A percentile compares a stretch with the other conserved stretches of the same genome.
Evolutionary conservation across 2,329 filamentous ascomycete species (phyloP).

Genomic region (Zasmidium citrigriseum): DNA sequence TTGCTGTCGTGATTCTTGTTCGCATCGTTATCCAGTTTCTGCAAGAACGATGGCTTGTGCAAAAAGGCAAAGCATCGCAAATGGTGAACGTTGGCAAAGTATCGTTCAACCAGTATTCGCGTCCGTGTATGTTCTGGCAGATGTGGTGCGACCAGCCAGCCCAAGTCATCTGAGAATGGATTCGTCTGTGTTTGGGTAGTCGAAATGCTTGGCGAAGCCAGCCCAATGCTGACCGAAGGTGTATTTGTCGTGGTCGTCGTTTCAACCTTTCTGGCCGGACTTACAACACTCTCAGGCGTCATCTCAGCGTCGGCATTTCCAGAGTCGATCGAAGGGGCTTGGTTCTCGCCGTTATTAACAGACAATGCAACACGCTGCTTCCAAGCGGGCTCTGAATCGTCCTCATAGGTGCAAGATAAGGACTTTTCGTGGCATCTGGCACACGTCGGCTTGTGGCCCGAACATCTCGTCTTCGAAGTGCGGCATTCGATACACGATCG

Average conservation of each 20-base stretch:
- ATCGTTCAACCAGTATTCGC: conserved; percentile 23
- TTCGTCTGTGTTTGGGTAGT: conserved; percentile 3
- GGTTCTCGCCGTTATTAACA: conserved; percentile 5
- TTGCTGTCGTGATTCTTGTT: conserved; percentile 24
- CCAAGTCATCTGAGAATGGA: conserved; percentile 16
- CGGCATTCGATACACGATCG: conserved; percentile 24
- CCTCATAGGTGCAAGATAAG: conserved; percentile 23
- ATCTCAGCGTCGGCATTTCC: conserved; percentile 6
- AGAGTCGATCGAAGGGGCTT: conserved; percentile 12
- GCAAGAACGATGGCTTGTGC: conserved; percentile 27
- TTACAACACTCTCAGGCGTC: conserved; percentile 13
- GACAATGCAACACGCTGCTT: conserved; percentile 23
- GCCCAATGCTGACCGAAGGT: conserved; percentile 14
- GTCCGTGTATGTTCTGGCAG: conserved; percentile 23
- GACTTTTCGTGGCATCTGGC: conserved; percentile 23
- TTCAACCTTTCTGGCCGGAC: conserved; percentile 16
- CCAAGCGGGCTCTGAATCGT: conserved; percentile 27
- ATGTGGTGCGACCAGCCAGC: conserved; percentile 17
- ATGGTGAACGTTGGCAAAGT: conserved; percentile 28
- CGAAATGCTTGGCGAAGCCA: conserved; percentile 14
- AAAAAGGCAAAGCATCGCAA: conserved; percentile 27
- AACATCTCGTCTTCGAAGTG: conserved; percentile 25
- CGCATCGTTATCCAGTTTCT: conserved; percentile 23
- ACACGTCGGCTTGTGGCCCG: conserved; percentile 25
- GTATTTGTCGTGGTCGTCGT: no score